Conservation (phyloP, 1,284 basidiomycete genomes). For the Papiliotrema laurentii region DNA sequence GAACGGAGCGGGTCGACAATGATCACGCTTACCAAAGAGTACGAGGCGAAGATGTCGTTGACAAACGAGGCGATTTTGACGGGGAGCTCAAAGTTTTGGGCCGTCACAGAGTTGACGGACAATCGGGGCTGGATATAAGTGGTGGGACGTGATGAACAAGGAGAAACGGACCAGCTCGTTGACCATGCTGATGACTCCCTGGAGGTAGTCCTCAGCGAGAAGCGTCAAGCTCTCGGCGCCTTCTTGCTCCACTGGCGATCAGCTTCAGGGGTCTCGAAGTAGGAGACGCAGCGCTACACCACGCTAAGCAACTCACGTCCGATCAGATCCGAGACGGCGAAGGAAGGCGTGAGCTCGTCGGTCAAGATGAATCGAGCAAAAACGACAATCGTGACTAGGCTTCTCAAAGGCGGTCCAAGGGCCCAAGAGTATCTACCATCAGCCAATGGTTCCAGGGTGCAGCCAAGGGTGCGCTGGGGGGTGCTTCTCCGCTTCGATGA, state of each 20-base stretch:
- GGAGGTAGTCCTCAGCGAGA: conserved; percentile 47
- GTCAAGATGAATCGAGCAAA: conserved; percentile 44
- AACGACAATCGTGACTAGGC: conserved; percentile 38
- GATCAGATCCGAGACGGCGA: conserved; percentile 35
- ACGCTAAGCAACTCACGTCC: conserved; percentile 47
- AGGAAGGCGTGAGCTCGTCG: conserved; percentile 42
- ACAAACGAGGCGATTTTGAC: conserved; percentile 47
- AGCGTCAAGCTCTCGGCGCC: conserved; percentile 39
- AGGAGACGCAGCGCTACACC: no score
- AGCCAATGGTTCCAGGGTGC: background rate
- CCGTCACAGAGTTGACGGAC: conserved; percentile 48
- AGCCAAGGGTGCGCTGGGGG: background rate
- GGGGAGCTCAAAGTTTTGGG: conserved; percentile 45
- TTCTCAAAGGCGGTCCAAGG: conserved; percentile 34
- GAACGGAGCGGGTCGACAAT: background rate
- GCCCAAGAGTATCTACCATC: conserved; percentile 38
- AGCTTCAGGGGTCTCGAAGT: background rate
- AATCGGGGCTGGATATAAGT: conserved; percentile 40
- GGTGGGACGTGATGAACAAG: background rate
- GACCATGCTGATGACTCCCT: conserved; percentile 48
- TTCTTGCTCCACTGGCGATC: conserved; percentile 31
- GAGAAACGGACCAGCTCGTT: conserved; percentile 44
- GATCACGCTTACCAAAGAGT: conserved; percentile 45
- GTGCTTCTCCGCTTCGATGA: no score
- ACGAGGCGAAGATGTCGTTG: conserved; percentile 48